These are phyloP conservation scores for Plasmodium reichenowi DNA, from an alignment of 169 alveolate genomes.

Conservation along the genomic window DNA sequence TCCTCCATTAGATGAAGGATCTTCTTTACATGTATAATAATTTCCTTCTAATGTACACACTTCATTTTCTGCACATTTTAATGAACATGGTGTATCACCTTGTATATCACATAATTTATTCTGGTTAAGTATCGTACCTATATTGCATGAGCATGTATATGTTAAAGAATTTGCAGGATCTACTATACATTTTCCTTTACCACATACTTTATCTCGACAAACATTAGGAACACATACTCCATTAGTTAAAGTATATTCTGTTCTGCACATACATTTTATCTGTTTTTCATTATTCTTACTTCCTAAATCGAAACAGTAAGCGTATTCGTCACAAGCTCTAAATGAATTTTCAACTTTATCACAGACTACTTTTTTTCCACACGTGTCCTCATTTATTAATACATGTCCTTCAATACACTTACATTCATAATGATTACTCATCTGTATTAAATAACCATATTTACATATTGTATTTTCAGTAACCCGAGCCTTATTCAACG, in stretches of 20 bases:
- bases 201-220: conserved; percentile 16
- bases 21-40: conserved; percentile 20
- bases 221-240: neutral
- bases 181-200: conserved; percentile 25
- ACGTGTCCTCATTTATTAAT: conserved; percentile 3
- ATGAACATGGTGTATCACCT: conserved; percentile 31
- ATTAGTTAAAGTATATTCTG: neutral
- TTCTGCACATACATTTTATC: neutral
- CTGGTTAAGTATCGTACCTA: conserved; percentile 16
- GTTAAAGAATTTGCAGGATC: neutral
- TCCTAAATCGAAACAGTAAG: conserved; percentile 5
- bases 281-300: neutral
- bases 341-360: neutral
- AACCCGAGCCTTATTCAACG: conserved; percentile 14
- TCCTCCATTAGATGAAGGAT: conserved; percentile 1
- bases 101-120: conserved; percentile 11
- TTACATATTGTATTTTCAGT: conserved; percentile 20
- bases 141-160: conserved; percentile 20
- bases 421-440: conserved; percentile 50
- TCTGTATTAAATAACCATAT: conserved; percentile 41
- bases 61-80: conserved; percentile 28
- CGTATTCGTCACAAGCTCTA: conserved; percentile 30
- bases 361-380: conserved; percentile 11
- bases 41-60: conserved; percentile 1
- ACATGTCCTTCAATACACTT: conserved; percentile 26